phyloP scores from a whole-genome alignment of 192 early-diverging fungal species.

The Rhizoclosmatium globosum region DNA sequence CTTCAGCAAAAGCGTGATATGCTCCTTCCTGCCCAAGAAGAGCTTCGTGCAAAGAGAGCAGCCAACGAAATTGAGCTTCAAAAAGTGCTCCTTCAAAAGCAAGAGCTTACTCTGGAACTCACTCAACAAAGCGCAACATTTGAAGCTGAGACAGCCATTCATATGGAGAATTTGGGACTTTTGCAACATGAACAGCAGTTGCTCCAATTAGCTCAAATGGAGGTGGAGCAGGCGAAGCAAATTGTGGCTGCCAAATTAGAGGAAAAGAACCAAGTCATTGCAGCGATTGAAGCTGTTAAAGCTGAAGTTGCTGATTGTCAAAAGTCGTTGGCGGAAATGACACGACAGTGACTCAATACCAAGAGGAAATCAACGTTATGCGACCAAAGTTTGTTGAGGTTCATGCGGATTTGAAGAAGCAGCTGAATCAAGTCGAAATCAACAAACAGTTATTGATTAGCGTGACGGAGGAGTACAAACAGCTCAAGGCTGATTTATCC shows the following conservation, averaged over 20 bases:
- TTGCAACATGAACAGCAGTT: conserved; percentile 53
- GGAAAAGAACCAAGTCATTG: conserved; percentile 39
- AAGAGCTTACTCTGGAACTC: conserved; percentile 66
- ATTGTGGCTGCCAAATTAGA: conserved; percentile 41
- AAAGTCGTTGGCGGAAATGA: conserved; percentile 57
- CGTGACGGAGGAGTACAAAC: conserved; percentile 70
- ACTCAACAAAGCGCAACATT: conserved; percentile 63
- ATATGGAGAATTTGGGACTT: conserved; percentile 61
- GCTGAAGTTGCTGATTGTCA: conserved; percentile 57
- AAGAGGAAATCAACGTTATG: conserved; percentile 63
- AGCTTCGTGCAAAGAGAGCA: conserved; percentile 61
- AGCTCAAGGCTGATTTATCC: conserved; percentile 57
- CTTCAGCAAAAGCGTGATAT: conserved; percentile 66
- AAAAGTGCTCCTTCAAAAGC: conserved; percentile 65
- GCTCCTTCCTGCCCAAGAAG: conserved; percentile 59
- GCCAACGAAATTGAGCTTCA: conserved; percentile 68
- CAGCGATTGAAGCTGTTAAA: conserved; percentile 53
- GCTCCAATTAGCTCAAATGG: conserved; percentile 50
- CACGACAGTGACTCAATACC: conserved; percentile 55
- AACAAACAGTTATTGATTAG: conserved; percentile 67
- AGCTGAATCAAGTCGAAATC: conserved; percentile 69
- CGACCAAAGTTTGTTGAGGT: conserved; percentile 63
- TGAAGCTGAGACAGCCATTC: conserved; percentile 65
- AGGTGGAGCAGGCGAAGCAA: conserved; percentile 60
- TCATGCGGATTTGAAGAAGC: conserved; percentile 65